phyloP scores from a whole-genome alignment of 1,284 basidiomycete genomes.

The Athelia psychrophila region DNA sequence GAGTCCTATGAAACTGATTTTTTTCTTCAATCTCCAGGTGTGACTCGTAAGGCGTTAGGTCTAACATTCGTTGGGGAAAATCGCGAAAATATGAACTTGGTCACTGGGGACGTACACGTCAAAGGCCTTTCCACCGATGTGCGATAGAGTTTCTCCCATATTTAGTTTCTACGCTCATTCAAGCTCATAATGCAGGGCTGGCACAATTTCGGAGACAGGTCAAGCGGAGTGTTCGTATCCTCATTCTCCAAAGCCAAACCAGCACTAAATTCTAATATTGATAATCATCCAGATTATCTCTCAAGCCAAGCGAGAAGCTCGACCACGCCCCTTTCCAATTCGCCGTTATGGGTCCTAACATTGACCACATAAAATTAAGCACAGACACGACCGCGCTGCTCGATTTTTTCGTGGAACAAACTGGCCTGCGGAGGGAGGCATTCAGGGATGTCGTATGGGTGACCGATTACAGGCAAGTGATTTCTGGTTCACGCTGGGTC shows the following conservation, averaged over 20 bases:
- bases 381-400: slow-evolving; percentile 13
- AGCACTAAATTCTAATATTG: not conserved
- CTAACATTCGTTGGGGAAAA: slow-evolving; percentile 45
- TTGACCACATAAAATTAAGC: slow-evolving; percentile 23
- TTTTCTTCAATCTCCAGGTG: slow-evolving; percentile 7
- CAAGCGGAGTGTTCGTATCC: too few relatives aligned
- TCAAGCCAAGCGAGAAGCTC: slow-evolving; percentile 12
- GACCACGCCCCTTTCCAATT: slow-evolving; percentile 27
- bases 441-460: slow-evolving; percentile 10
- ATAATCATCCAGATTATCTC: slow-evolving; percentile 9
- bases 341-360: slow-evolving; percentile 23
- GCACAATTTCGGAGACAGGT: slow-evolving; percentile 25
- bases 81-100: slow-evolving; percentile 24
- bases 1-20: not conserved
- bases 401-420: slow-evolving; percentile 13
- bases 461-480: slow-evolving; percentile 6
- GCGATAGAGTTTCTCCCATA: slow-evolving; percentile 22
- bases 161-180: too few relatives aligned
- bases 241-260: too few relatives aligned
- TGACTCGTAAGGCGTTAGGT: slow-evolving; percentile 40
- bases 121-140: slow-evolving; percentile 22
- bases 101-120: slow-evolving; percentile 40
- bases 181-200: slow-evolving; percentile 18
- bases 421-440: slow-evolving; percentile 6
- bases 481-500: not conserved